Base-by-base conservation (phyloP, 2,329 filamentous ascomycete genomes). In the Dryadomyces quercus-mongolicae region DNA sequence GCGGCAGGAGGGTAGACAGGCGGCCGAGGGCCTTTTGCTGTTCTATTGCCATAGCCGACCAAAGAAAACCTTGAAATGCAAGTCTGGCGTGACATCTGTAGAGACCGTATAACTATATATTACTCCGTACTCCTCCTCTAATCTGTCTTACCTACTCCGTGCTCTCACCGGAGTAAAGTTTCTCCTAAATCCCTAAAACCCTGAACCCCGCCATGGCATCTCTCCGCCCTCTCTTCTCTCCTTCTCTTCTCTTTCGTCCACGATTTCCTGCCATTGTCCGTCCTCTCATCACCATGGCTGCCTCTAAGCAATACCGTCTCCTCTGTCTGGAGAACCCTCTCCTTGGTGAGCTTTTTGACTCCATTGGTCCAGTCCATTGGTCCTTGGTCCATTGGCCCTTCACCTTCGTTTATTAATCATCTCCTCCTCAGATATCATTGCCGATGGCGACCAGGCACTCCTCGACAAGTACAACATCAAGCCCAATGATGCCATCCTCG, bases 291-390 rank as follows among this genome's bases (percentile, higher is more conserved):
- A 74, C 66, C 60, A 95, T 95, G 88, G 78, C 87, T 67, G 70
- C 84, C 63, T 68, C 71, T 63, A 86, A 90, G 74, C 85, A 90
- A 72, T 97, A 86, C 75, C 78, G 88, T 71, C 86, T 98, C 65
- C 80, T 97, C 67, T 93, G 86, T 73, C 75, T 98, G 65, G 93
- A 96, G 85, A 98, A 98, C 74, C 93, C 93, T 70, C 84, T 98
- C 64, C 86, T 98, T 65, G 92, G 87, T 91, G 74, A 63, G 78
- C 72, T 9, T 16, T 25, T 31, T 8, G 16, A 2, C 40, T 46
- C 13, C 13, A 36, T 15, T 10, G 31, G 20, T 8, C 36, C n/a
- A n/a, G n/a, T 53, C 25, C 25, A 31, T 31, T 4, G 25, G 25
- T 8, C 25, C n/a, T n/a, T n/a, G n/a, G n/a, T 31, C 25, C 25